Evolutionary conservation across 805 yeast species (phyloP).

Genomic region (Starmerella sirachaensis): DNA sequence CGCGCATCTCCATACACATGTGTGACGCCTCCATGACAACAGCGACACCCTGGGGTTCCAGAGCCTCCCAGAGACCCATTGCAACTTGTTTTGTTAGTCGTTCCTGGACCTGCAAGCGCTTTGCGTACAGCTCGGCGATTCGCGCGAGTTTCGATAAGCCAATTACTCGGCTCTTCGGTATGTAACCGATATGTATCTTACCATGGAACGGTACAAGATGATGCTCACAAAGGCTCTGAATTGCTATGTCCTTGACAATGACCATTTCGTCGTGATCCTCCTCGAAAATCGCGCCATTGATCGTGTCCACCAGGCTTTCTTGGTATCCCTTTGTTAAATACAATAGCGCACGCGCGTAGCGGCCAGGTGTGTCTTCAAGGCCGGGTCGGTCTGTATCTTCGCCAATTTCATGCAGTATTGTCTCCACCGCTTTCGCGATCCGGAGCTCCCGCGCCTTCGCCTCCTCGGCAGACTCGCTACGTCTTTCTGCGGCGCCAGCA

Average conservation of each 20-base stretch:
- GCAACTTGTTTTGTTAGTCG: slow-evolving; percentile 94
- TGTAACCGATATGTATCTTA: slow-evolving; percentile 94
- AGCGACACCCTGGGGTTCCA: slow-evolving; percentile 93
- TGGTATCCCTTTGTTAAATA: slow-evolving; percentile 94
- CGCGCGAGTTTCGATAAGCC: slow-evolving; percentile 91
- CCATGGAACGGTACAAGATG: slow-evolving; percentile 97
- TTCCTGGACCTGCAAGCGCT: slow-evolving; percentile 97
- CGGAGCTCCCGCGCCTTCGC: slow-evolving; percentile 54
- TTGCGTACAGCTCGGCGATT: slow-evolving; percentile 90
- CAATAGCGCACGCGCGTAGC: slow-evolving; percentile 94
- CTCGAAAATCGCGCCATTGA: slow-evolving; percentile 90
- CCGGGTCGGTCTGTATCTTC: slow-evolving; percentile 88
- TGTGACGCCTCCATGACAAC: slow-evolving; percentile 96
- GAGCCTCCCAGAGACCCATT: slow-evolving; percentile 80
- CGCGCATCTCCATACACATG: slow-evolving; percentile 99
- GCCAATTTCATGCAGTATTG: slow-evolving; percentile 67
- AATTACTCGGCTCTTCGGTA: slow-evolving; percentile 84
- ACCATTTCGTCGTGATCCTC: slow-evolving; percentile 99
- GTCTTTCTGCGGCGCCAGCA: slow-evolving; percentile 64
- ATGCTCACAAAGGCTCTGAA: slow-evolving; percentile 90
- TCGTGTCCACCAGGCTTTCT: slow-evolving; percentile 81
- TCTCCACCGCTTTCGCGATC: slow-evolving; percentile 72
- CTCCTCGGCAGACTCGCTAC: slow-evolving; percentile 58
- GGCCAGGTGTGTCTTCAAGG: slow-evolving; percentile 80
- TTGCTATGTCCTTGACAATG: slow-evolving; percentile 86